These are phyloP conservation scores for Phaeosphaeriaceae sp. DNA, from an alignment of 2,329 filamentous ascomycete genomes.

Conservation along the genomic window DNA sequence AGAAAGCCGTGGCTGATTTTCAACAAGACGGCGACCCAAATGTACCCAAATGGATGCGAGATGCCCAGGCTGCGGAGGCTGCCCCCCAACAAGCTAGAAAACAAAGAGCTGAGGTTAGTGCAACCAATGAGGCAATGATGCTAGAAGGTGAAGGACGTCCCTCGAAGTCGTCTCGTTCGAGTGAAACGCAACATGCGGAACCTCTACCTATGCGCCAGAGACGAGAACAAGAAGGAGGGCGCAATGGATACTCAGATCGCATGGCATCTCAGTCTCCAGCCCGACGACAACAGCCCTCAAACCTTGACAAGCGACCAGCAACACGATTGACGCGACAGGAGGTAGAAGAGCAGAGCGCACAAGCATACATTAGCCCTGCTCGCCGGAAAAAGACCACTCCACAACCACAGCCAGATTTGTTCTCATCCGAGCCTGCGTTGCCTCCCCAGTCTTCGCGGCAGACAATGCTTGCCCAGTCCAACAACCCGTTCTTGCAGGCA, in stretches of 20 bases:
- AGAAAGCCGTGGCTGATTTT: conserved; percentile 90
- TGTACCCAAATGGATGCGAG: conserved; percentile 96
- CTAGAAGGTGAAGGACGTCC: conserved; percentile 73
- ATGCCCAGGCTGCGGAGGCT: conserved; percentile 57
- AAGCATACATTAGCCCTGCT: conserved; percentile 87
- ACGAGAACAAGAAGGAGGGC: conserved; percentile 28
- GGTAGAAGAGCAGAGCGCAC: conserved; percentile 78
- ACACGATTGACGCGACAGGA: conserved; percentile 73
- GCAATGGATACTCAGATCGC: conserved; percentile 44
- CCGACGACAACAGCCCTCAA: conserved; percentile 42
- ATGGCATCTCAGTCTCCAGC: conserved; percentile 49
- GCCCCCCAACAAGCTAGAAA: conserved; percentile 29
- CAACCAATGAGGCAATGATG: conserved; percentile 71
- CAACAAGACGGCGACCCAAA: conserved; percentile 73
- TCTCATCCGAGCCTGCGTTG: conserved; percentile 50
- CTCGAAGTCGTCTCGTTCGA: conserved; percentile 44
- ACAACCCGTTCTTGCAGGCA: conserved; percentile 48
- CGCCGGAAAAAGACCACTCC: conserved; percentile 73
- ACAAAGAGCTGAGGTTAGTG: conserved; percentile 28
- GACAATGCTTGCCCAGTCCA: conserved; percentile 45
- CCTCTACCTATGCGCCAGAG: conserved; percentile 29
- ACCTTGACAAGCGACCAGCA: conserved; percentile 51
- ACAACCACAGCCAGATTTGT: conserved; percentile 62
- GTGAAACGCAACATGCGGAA: conserved; percentile 30
- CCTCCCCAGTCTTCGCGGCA: conserved; percentile 35